Evolutionary conservation across 192 early-diverging fungal species (phyloP), one percentile per base, ranked within the genome.

Genomic region (Coemansia sp.): DNA sequence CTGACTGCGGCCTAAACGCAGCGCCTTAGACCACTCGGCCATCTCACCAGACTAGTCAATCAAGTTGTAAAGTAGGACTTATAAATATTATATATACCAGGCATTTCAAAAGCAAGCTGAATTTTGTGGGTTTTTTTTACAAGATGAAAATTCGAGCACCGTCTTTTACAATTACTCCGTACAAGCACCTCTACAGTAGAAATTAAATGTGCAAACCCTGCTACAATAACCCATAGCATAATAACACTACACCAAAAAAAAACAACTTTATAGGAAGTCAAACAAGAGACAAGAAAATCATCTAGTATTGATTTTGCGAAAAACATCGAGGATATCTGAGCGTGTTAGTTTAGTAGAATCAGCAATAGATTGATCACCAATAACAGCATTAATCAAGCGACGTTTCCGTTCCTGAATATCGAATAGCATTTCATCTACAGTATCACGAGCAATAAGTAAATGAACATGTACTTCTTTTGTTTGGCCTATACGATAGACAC

Each of bases 401-500:
- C 60, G 56, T 26, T 66, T 76, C 4, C 12, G 7, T n/a, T 69
- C 60, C 50, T 70, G 74, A 12, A 76, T 58, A 7, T 48, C 31
- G 27, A 61, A 62, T 10, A 76, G 31, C 10, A 30, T 58, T 64
- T 98, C 96, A 60, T 98, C 96, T 58, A 96, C 92, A 0, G 94
- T 93, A 28, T 89, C 89, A 63, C 92, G 92, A 8, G 93, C 88
- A 1, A 94, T 86, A 64, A 98, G 90, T 14, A 94, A 84, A 74
- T 96, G 95, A 1, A 98, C 92, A 60, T 94, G 94, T 2, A 98
- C 96, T 10, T 82, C 73, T 49, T 95, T 96, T 56, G 89, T 98
- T 67, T 98, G 96, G 0, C 95, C 93, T 64, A 94, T 97, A 54
- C 96, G 88, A 77, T 96, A 92, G 16, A 93, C 92, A 38, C 96